Percentiles rank a stretch among this genome's conserved stretches.
These are phyloP conservation scores for Moricandia arvensis DNA, from an alignment of 345 rosid genomes.

Conservation along the genomic window DNA sequence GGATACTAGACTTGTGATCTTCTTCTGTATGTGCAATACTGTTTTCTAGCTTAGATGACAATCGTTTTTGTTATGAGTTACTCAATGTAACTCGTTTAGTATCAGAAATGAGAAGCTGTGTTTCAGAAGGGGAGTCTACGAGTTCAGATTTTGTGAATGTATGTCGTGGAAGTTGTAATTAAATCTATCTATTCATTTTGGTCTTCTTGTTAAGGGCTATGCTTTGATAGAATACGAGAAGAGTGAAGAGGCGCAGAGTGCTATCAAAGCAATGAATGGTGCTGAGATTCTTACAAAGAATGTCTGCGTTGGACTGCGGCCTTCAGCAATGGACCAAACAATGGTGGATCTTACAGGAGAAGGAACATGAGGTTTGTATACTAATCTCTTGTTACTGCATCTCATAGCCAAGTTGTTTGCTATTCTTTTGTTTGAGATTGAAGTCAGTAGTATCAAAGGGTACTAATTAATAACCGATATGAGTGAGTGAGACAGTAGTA, in stretches of 20 bases:
- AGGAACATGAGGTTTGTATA: slow-evolving; percentile 60
- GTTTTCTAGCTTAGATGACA: not conserved
- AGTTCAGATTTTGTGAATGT: not conserved
- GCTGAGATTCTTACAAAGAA: slow-evolving; percentile 56
- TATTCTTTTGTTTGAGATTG: not conserved
- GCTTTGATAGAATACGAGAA: slow-evolving; percentile 76
- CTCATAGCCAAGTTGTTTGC: not conserved
- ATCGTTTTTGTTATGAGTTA: not conserved
- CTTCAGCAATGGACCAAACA: slow-evolving; percentile 65
- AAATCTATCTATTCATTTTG: too few relatives aligned
- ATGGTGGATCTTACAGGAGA: slow-evolving; percentile 46
- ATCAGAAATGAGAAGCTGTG: slow-evolving; percentile 2
- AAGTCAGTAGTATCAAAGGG: not conserved
- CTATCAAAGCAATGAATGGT: slow-evolving; percentile 65
- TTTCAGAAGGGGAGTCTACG: not conserved
- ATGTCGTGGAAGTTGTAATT: not conserved
- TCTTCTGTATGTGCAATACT: not conserved
- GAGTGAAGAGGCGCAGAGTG: slow-evolving; percentile 68
- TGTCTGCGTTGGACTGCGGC: slow-evolving; percentile 78
- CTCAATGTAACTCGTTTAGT: not conserved
- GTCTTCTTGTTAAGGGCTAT: slow-evolving; percentile 57
- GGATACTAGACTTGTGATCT: not conserved
- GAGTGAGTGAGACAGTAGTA: not conserved
- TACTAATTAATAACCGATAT: not conserved
- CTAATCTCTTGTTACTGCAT: not conserved